Evolutionary conservation across 306 rosid genomes (phyloP).

Genomic region (Datisca glomerata): DNA sequence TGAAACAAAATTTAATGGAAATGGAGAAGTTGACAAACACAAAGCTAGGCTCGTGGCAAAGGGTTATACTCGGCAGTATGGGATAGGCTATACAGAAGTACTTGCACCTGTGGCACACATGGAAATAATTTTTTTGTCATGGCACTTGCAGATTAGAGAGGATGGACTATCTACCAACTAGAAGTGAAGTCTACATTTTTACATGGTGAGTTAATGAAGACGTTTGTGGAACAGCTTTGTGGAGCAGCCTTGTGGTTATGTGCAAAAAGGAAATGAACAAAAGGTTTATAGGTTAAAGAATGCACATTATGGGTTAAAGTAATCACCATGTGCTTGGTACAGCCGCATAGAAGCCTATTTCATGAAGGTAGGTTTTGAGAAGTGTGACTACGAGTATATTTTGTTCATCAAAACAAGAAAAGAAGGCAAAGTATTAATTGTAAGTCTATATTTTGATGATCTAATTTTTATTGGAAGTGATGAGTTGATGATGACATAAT

Average conservation of each 20-base stretch:
- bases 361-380: background rate
- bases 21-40: slow-evolving; percentile 5
- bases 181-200: background rate
- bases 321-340: slow-evolving; percentile 4
- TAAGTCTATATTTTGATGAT: background rate
- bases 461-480: background rate
- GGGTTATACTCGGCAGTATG: background rate
- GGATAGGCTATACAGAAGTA: background rate
- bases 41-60: background rate
- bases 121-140: slow-evolving; percentile 1
- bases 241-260: background rate
- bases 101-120: background rate
- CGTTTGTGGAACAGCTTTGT: too few relatives aligned
- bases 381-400: background rate
- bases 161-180: background rate
- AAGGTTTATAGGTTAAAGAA: slow-evolving; percentile 1
- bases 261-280: background rate
- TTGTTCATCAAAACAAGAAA: background rate
- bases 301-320: background rate
- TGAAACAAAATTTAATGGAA: slow-evolving; percentile 1
- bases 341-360: background rate
- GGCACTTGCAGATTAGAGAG: background rate
- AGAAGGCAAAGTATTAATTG: background rate
- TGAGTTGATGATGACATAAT: background rate
- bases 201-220: background rate